Conservation (phyloP, 345 rosid genomes). For the Erucastrum elatum region DNA sequence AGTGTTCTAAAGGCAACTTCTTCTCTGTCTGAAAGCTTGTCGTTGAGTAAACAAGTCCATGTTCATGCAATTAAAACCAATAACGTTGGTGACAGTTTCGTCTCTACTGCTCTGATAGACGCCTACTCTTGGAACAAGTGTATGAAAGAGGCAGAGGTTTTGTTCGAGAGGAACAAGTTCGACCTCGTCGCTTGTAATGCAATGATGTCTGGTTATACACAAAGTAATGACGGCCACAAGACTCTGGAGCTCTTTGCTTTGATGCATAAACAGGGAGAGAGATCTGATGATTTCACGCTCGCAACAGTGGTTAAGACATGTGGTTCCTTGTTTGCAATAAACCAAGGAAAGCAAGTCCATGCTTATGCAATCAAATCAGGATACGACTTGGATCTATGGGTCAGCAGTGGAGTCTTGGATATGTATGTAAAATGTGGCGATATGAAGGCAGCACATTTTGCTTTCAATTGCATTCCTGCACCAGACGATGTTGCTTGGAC, state of each 20-base stretch:
- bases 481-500: constrained; percentile 75
- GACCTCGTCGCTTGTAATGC: constrained; percentile 60
- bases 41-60: constrained; percentile 53
- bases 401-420: constrained; percentile 58
- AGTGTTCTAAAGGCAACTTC: constrained; percentile 57
- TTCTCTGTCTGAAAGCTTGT: constrained; percentile 47
- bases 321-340: constrained; percentile 43
- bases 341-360: constrained; percentile 56
- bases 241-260: constrained; percentile 47
- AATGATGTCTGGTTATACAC: constrained; percentile 56
- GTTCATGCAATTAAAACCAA: constrained; percentile 50
- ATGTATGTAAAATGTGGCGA: constrained; percentile 65
- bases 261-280: constrained; percentile 50
- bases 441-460: constrained; percentile 49
- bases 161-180: constrained; percentile 41
- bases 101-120: constrained; percentile 59
- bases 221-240: constrained; percentile 40
- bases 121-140: constrained; percentile 49
- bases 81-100: constrained; percentile 42
- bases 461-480: constrained; percentile 44
- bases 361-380: constrained; percentile 50
- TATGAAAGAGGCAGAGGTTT: constrained; percentile 53
- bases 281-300: constrained; percentile 49
- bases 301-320: constrained; percentile 57
- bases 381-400: constrained; percentile 49